Conservation (phyloP, 164 flowering plant genomes). For the Chloranthus sessilifolius region DNA sequence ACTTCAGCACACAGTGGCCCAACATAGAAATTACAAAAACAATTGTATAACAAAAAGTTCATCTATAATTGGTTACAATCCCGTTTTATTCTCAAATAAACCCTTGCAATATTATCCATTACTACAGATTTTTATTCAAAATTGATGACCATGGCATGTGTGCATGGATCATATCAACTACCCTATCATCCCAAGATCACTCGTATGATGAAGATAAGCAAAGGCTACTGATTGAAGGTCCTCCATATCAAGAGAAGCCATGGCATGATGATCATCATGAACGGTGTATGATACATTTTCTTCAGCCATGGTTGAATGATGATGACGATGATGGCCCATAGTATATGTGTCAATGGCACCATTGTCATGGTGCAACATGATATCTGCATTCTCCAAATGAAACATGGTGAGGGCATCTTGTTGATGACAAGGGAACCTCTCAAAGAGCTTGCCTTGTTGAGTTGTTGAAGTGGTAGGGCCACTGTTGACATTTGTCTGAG, state of each 20-base stretch:
- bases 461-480: constrained; percentile 27
- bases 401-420: constrained; percentile 43
- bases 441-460: constrained; percentile 27
- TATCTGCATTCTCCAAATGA: constrained; percentile 26
- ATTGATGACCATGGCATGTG: constrained; percentile 14
- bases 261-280: constrained; percentile 29
- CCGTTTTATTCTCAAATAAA: too few relatives aligned
- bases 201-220: constrained; percentile 45
- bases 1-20: too few relatives aligned
- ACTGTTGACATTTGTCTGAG: constrained; percentile 35
- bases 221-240: constrained; percentile 67
- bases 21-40: too few relatives aligned
- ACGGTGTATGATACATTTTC: constrained; percentile 26
- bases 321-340: constrained; percentile 21
- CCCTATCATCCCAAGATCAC: constrained; percentile 21
- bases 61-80: too few relatives aligned
- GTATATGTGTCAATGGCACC: constrained; percentile 20
- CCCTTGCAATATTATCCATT: too few relatives aligned
- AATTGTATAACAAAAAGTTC: too few relatives aligned
- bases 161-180: constrained; percentile 1
- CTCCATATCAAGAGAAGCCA: constrained; percentile 47
- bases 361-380: constrained; percentile 17
- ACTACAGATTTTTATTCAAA: constrained; percentile 16
- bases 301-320: constrained; percentile 24
- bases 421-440: constrained; percentile 20